A percentile compares a stretch with the other conserved stretches of the same genome.
These are phyloP conservation scores for Desmodesmus armatus DNA, from an alignment of 139 green algal genomes.

Conservation along the genomic window DNA sequence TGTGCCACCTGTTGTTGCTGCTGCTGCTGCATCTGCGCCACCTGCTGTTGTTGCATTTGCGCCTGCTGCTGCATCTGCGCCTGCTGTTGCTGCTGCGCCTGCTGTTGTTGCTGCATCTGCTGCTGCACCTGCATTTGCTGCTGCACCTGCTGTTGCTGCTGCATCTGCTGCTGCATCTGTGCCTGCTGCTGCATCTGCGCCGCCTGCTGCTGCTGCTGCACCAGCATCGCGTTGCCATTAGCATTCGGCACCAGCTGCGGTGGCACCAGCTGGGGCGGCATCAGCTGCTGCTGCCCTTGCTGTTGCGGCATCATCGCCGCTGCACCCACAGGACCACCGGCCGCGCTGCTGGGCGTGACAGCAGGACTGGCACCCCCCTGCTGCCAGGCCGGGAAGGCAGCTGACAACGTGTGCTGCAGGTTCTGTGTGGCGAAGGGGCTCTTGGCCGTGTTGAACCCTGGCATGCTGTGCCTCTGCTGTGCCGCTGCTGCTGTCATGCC, in stretches of 20 bases:
- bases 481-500: neutral
- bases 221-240: neutral
- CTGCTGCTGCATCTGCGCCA: neutral
- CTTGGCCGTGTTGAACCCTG: conserved; percentile 18
- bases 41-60: conserved; percentile 15
- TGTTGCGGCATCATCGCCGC: neutral
- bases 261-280: neutral
- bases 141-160: neutral
- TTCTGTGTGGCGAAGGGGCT: conserved; percentile 40
- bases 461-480: conserved; percentile 39
- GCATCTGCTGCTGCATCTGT: neutral
- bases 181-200: neutral
- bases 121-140: neutral
- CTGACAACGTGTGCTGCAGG: conserved; percentile 33
- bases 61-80: neutral
- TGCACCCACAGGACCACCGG: neutral
- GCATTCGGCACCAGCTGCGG: neutral
- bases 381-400: conserved; percentile 24
- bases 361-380: neutral
- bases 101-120: neutral
- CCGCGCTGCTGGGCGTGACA: neutral
- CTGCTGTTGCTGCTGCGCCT: neutral
- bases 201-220: conserved; percentile 16
- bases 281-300: conserved; percentile 17
- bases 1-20: neutral